Evolutionary conservation across 108 stramenopile genomes (phyloP), one percentile per base, ranked within the genome.

Genomic region (Poteriospumella lacustris): DNA sequence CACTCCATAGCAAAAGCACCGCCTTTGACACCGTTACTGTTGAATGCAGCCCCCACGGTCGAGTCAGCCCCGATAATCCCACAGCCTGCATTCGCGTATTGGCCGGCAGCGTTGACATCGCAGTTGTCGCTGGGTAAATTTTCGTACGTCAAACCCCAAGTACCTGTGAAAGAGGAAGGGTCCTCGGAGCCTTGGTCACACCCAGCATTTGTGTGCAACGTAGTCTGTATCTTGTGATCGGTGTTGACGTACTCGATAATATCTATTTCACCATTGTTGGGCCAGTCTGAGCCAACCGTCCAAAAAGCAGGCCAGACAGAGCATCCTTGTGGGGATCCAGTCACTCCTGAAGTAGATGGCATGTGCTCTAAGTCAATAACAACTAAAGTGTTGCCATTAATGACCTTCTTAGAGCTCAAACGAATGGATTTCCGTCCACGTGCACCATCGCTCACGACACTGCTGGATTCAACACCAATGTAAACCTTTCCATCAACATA

Each of bases 281-380:
- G 64, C 64, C 64, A 67, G 64, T 67, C 64, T 9, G 19, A 15
- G 40, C 64, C 64, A 33, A 12, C 9, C 15, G 40, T 40, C 64
- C 64, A 67, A 19, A 67, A 67, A 33, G 64, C 64, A 15, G 64
- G 64, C 64, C 64, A 67, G 36, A 19, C 31, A 31, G 19, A 12
- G 31, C 64, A 67, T 9, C 64, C 64, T 31, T 38, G 39, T 24
- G 52, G 52, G 24, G n/a, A 24, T n/a, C n/a, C n/a, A n/a, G n/a
- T n/a, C 19, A 24, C 19, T 24, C 52, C 52, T 24, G 19, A 24
- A 19, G 52, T 56, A 24, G 52, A 24, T 12, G 64, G 64, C 64
- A 67, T 67, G 64, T 67, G 64, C 36, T 31, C 31, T 9, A 67
- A 33, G 64, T 67, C 64, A 33, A 67, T 67, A 19, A 67, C 64